Evolutionary conservation across 306 rosid species (phyloP).

Genomic region (Oemleria cerasiformis): DNA sequence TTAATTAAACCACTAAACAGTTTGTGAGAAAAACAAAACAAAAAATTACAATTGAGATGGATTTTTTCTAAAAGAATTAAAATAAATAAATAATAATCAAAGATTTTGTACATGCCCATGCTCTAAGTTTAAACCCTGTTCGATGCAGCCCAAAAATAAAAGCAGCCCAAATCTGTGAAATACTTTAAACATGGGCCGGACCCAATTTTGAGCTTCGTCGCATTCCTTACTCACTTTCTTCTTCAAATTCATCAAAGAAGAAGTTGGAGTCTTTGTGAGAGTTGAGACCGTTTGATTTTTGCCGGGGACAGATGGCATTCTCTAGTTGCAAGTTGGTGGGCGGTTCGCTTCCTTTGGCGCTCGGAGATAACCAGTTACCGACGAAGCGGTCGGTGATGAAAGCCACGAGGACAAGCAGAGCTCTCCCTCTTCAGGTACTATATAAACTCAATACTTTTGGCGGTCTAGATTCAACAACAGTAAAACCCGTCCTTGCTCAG

Average conservation of each 20-base stretch:
- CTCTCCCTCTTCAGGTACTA: constrained; percentile 28
- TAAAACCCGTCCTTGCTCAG: not conserved
- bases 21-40: no score
- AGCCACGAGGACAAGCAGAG: constrained; percentile 7
- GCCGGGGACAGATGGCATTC: constrained; percentile 26
- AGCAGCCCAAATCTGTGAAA: no score
- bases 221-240: not conserved
- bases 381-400: constrained; percentile 2
- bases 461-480: not conserved
- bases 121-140: no score
- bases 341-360: constrained; percentile 8
- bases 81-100: no score
- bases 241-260: not conserved
- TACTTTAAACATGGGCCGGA: no score
- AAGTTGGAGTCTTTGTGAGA: not conserved
- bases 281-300: not conserved
- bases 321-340: constrained; percentile 9
- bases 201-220: no score
- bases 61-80: no score
- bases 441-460: not conserved
- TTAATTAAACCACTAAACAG: no score
- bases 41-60: no score
- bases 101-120: no score
- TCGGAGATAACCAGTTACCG: constrained; percentile 6
- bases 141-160: no score